Conservation (phyloP, 1,284 basidiomycete genomes). For the Sporisorium scitamineum region DNA sequence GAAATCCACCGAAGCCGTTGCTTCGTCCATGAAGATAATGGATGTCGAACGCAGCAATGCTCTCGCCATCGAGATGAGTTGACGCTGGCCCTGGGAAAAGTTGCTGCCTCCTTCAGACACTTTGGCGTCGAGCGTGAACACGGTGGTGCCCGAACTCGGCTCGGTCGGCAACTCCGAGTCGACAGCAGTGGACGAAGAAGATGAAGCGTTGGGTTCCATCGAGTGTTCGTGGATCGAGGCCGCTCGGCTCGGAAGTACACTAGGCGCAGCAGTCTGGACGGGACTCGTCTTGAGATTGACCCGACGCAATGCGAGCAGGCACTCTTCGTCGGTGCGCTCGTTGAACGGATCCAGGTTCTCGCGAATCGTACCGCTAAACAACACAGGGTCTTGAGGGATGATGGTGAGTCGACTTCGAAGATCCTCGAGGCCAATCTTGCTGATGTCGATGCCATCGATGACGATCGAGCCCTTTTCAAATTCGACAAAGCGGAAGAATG, state of each 20-base stretch:
- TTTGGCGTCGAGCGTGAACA: constrained; percentile 46
- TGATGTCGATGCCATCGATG: constrained; percentile 70
- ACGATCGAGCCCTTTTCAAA: constrained; percentile 41
- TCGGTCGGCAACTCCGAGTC: constrained; percentile 13
- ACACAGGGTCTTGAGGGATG: constrained; percentile 70
- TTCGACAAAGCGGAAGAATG: constrained; percentile 63
- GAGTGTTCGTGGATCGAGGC: constrained; percentile 17
- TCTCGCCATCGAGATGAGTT: constrained; percentile 65
- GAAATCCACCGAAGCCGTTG: constrained; percentile 64
- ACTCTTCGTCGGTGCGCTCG: constrained; percentile 56
- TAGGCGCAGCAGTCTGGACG: constrained; percentile 28
- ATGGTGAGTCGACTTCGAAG: constrained; percentile 73
- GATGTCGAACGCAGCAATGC: constrained; percentile 59
- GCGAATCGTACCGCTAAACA: constrained; percentile 61
- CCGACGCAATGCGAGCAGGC: constrained; percentile 37
- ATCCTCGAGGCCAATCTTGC: constrained; percentile 71
- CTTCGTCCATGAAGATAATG: constrained; percentile 68
- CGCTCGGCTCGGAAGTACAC: constrained; percentile 25
- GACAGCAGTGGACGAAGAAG: constrained; percentile 20
- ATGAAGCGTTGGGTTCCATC: constrained; percentile 12
- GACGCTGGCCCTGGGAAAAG: constrained; percentile 65
- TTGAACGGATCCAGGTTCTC: constrained; percentile 56
- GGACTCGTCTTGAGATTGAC: constrained; percentile 43
- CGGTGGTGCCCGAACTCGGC: constrained; percentile 2
- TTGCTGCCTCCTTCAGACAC: constrained; percentile 65